Evolutionary conservation across 2,329 filamentous ascomycete species (phyloP).

Genomic region (Fusarium sp.): DNA sequence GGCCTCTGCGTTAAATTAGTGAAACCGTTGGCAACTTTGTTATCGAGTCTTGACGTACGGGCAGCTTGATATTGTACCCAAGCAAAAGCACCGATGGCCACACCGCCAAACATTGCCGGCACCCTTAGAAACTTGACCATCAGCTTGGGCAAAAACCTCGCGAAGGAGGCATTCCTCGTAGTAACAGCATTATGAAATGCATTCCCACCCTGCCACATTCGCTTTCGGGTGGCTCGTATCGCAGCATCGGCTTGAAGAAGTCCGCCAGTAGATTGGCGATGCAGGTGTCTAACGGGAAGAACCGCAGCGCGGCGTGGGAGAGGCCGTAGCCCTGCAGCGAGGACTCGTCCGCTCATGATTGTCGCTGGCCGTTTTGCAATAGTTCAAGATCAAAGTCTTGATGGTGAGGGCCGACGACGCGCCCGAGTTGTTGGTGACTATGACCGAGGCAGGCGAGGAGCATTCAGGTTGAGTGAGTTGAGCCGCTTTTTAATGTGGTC

Average conservation of each 20-base stretch:
- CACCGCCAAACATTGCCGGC: conserved; percentile 90
- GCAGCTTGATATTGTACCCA: conserved; percentile 97
- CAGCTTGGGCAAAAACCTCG: conserved; percentile 79
- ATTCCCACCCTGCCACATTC: conserved; percentile 82
- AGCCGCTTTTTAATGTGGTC: conserved; percentile 29
- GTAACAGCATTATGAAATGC: conserved; percentile 82
- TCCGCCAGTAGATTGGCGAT: conserved; percentile 73
- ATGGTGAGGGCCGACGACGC: conserved; percentile 39
- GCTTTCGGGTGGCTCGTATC: conserved; percentile 67
- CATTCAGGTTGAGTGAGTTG: conserved; percentile 30
- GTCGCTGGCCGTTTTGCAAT: conserved; percentile 29
- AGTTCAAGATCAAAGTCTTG: conserved; percentile 23
- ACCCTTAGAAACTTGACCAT: conserved; percentile 89
- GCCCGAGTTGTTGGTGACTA: conserved; percentile 32
- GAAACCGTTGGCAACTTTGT: neutral
- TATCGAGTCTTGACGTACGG: conserved; percentile 63
- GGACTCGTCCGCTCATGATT: conserved; percentile 51
- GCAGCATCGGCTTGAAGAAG: conserved; percentile 73
- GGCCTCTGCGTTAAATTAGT: conserved; percentile 54
- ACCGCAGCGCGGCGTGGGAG: conserved; percentile 68
- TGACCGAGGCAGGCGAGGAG: conserved; percentile 23
- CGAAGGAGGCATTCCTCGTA: conserved; percentile 71
- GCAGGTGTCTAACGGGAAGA: conserved; percentile 68
- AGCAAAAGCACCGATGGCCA: conserved; percentile 85
- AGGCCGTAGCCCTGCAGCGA: conserved; percentile 77